Base-by-base conservation (phyloP, 805 yeast species). In the Suhomyces faveliae region DNA sequence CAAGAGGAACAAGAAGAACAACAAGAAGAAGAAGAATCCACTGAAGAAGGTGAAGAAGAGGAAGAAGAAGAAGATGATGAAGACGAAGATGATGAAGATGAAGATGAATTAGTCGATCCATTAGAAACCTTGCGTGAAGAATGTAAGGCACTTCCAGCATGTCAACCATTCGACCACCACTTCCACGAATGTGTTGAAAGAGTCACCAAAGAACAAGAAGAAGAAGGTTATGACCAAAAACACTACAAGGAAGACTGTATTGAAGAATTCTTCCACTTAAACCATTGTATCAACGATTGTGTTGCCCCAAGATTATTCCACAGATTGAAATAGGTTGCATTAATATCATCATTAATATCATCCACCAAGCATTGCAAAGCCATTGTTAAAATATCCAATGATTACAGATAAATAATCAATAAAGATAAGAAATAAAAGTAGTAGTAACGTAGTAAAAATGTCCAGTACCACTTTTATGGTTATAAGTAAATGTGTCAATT, bases 261-360 rank as follows among this genome's bases (percentile, higher is more conserved):
- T 53, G 98, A 92, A 74, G 99, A 92, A 74, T 92, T 87, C 61
- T 92, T 92, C 89, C 98, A 94, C 74, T 79, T 91, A 68, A 89
- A 89, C 71, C 97, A 92, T 73, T 89, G 95, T 77, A 60, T 91
- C 62, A 89, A 89, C 73, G 94, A 88, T 68, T 83, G 96, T 77
- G 89, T 85, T 67, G 89, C 96, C 54, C 96, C 96, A 73, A 85
- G 83, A 71, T 77, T 91, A 70, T 89, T 91, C 78, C 74, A 81
- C 77, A 87, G 85, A 74, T 83, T 90, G 73, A 89, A 88, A 73
- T 90, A 82, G 37, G 37, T 33, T 33, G 37, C 37, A 33, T 33
- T 33, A 33, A 33, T 33, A 6, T 33, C 37, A 33, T 33, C 37
- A 29, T 29, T 29, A 33, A 33, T 33, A 33, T n/a, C 37, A 33